Evolutionary conservation across 116 monocot species (phyloP), one percentile per base, ranked within the genome.

Genomic region (Cymodocea nodosa): DNA sequence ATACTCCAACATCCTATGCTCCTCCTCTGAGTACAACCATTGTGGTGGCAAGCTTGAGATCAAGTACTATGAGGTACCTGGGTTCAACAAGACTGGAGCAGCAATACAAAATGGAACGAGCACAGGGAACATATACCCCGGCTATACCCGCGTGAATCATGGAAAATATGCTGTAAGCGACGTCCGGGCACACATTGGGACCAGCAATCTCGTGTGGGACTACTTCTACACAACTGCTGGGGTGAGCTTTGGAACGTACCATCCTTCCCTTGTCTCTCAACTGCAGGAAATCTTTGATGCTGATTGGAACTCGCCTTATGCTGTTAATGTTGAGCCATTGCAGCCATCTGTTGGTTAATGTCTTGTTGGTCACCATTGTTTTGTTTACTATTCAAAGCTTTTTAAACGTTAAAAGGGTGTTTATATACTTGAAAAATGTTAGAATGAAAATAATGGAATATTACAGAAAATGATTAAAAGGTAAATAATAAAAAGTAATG

Each of bases 151-250:
- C 2, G 93, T 93, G 8, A 93, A 93, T 69, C 93, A 93, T 64
- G 93, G 89, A 1, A 95, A 95, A 64, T 95, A 90, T 48, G 95
- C 82, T 13, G 90, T 90, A 14, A 95, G 81, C 57, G 76, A 95
- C 49, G 72, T 75, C 0, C 68, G 94, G 49, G 89, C 89, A 5
- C 89, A 94, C 68, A 77, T 89, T 17, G 89, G 94, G 37, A 94
- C 94, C 23, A 89, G 86, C 84, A 94, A 94, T 68, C 86, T 94
- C 18, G 56, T 89, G 51, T 94, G 95, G 90, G 85, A 97, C 74
- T 97, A 97, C 78, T 90, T 90, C 67, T 87, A 97, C 60, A 81
- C 90, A 0, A 97, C 95, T 12, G 81, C 90, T 4, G 90, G 95
- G 9, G 90, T 97, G 25, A 90, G 91, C 74, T 97, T 85, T 20